Percentiles rank a stretch among this genome's conserved stretches.
Evolutionary conservation across 2,329 filamentous ascomycete genomes (phyloP).

Genomic region (Clarireedia monteithiana): DNA sequence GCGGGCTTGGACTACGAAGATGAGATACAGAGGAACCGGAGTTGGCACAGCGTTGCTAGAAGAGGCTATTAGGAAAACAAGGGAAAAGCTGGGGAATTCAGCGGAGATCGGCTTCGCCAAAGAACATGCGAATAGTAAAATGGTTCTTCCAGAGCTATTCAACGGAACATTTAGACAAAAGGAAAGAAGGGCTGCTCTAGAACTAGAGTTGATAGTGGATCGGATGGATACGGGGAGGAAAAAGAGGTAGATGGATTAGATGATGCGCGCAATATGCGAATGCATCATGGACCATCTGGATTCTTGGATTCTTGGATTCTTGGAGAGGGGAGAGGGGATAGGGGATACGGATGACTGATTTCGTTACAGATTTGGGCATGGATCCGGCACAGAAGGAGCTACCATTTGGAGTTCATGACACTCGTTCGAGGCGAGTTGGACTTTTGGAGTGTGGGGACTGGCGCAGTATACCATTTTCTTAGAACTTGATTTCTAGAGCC

Average conservation of each 20-base stretch:
- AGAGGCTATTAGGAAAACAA: constrained; percentile 63
- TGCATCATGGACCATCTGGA: background rate
- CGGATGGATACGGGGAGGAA: constrained; percentile 26
- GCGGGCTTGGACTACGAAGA: constrained; percentile 72
- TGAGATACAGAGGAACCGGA: constrained; percentile 61
- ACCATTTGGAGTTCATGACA: background rate
- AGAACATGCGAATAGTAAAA: constrained; percentile 67
- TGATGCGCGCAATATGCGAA: background rate
- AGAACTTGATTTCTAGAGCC: too few relatives aligned
- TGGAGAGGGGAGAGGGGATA: too few relatives aligned
- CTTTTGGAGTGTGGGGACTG: background rate
- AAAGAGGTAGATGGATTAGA: constrained; percentile 18
- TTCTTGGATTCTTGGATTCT: background rate
- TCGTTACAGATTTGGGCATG: too few relatives aligned
- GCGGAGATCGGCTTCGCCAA: constrained; percentile 64
- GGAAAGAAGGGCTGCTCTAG: constrained; percentile 49
- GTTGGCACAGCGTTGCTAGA: constrained; percentile 66
- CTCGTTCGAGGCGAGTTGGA: background rate
- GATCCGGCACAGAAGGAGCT: background rate
- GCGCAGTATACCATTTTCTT: too few relatives aligned
- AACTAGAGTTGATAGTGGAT: constrained; percentile 43
- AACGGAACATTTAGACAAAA: constrained; percentile 51
- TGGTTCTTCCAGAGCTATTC: constrained; percentile 55
- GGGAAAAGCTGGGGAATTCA: constrained; percentile 59
- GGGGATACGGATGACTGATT: too few relatives aligned